A percentile compares a stretch with the other conserved stretches of the same genome.
phyloP scores from a whole-genome alignment of 2,329 filamentous ascomycete genomes.

The Ceratocystis harringtonii region DNA sequence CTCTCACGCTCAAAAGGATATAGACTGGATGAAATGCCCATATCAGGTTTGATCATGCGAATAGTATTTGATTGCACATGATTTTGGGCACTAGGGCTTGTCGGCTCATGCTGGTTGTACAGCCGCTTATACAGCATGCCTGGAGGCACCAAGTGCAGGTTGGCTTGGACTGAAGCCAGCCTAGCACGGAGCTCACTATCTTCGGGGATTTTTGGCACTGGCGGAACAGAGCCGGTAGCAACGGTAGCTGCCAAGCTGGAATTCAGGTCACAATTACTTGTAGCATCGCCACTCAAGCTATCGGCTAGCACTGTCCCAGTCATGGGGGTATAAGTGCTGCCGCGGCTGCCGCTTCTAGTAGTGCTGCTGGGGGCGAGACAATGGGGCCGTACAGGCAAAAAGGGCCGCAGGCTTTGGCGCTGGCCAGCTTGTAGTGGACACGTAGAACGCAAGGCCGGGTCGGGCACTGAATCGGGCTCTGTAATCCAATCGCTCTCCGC shows the following conservation, averaged over 20 bases:
- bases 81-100: not conserved
- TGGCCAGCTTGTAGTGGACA: not conserved
- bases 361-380: not conserved
- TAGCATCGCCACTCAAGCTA: not conserved
- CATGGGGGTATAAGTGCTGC: not conserved
- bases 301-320: not conserved
- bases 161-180: not conserved
- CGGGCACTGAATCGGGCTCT: slow-evolving; percentile 3
- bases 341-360: not conserved
- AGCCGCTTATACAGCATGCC: slow-evolving; percentile 1
- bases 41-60: slow-evolving; percentile 1
- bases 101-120: not conserved
- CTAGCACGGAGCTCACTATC: not conserved
- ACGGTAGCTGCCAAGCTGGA: not conserved
- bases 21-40: not conserved
- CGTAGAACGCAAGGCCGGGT: not conserved
- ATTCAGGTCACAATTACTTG: not conserved
- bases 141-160: not conserved
- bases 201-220: slow-evolving; percentile 2
- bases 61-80: not conserved
- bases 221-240: slow-evolving; percentile 2
- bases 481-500: slow-evolving; percentile 15
- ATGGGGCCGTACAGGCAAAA: not conserved
- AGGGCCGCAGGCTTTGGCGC: not conserved
- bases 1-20: not conserved